Evolutionary conservation across 495 filamentous ascomycete genomes (phyloP), one percentile per base, ranked within the genome.

Genomic region (Penicillium steckii): DNA sequence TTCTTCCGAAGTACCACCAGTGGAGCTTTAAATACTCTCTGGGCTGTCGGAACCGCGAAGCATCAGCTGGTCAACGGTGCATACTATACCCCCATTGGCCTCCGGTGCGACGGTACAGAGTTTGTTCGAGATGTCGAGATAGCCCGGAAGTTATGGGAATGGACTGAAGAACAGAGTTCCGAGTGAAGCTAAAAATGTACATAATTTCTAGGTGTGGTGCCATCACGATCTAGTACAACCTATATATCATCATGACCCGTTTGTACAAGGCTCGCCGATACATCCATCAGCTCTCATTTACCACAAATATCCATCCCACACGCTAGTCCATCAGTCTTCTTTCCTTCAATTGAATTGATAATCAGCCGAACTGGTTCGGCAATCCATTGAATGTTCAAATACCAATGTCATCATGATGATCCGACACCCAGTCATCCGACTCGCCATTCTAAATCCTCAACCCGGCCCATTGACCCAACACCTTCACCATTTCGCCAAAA

Each of bases 11-110:
- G 60, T 45, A 57, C 78, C 12, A 52, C 72, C 10, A 70, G 60
- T 8, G 83, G 85, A 2, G 78, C 78, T 0, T 59, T 74, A 52
- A 87, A 81, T 61, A 78, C 85, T 63, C 68, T 87, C 9, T 89
- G 82, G 82, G 82, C 79, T 37, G 77, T 75, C 6, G 67, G 64
- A 0, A 59, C 54, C 9, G 30, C 52, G 7, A 56, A 61, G 46
- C 56, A 60, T 12, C 61, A 70, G 0, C 21, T 86, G 6, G 50
- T 62, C 8, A 80, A 71, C 29, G 82, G 83, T 0, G 75, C 65
- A 13, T 87, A 80, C 59, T 87, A 85, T 62, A 72, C 71, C 41
- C 83, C 81, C 4, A 64, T 86, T 38, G 82, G 79, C 6, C 61
- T 67, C 12, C 54, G 58, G 30, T 72, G 68, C 25, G 60, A 59